Evolutionary conservation across 192 early-diverging fungal species (phyloP).

Genomic region (Rhizoclosmatium globosum): DNA sequence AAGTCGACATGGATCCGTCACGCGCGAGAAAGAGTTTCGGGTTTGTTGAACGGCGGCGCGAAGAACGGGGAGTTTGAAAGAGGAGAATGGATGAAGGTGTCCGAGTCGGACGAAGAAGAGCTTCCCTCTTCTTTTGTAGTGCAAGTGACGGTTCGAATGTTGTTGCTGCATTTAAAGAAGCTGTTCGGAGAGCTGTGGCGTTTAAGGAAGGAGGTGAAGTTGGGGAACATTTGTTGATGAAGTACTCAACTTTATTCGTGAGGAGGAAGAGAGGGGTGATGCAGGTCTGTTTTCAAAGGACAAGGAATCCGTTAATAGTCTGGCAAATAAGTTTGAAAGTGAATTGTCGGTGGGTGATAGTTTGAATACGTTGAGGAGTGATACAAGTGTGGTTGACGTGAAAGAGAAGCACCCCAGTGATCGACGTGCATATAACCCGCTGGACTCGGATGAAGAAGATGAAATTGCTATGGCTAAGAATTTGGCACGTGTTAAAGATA

Average conservation of each 20-base stretch:
- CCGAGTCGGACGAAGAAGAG: conserved; percentile 11
- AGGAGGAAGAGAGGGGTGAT: conserved; percentile 38
- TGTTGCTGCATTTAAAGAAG: conserved; percentile 61
- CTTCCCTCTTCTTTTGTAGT: conserved; percentile 53
- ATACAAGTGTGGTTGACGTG: not conserved
- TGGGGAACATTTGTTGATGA: conserved; percentile 60
- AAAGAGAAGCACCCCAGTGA: not conserved
- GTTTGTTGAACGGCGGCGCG: conserved; percentile 54
- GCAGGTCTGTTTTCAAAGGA: conserved; percentile 34
- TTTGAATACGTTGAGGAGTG: not conserved
- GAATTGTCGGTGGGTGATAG: not conserved
- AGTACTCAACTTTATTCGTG: conserved; percentile 56
- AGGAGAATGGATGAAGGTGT: conserved; percentile 15
- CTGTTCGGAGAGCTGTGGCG: conserved; percentile 49
- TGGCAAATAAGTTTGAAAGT: conserved; percentile 1
- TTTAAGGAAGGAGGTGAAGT: conserved; percentile 55
- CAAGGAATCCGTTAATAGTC: conserved; percentile 3
- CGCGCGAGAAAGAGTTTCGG: conserved; percentile 61
- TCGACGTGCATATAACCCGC: not conserved
- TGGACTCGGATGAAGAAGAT: conserved; percentile 30
- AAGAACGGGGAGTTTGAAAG: conserved; percentile 29
- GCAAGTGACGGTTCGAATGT: conserved; percentile 68
- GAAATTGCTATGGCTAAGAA: conserved; percentile 1
- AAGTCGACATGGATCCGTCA: conserved; percentile 64
- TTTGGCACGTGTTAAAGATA: conserved; percentile 20